Conservation (phyloP, 441 rosid species). For the Arabidopsis hybrid region DNA sequence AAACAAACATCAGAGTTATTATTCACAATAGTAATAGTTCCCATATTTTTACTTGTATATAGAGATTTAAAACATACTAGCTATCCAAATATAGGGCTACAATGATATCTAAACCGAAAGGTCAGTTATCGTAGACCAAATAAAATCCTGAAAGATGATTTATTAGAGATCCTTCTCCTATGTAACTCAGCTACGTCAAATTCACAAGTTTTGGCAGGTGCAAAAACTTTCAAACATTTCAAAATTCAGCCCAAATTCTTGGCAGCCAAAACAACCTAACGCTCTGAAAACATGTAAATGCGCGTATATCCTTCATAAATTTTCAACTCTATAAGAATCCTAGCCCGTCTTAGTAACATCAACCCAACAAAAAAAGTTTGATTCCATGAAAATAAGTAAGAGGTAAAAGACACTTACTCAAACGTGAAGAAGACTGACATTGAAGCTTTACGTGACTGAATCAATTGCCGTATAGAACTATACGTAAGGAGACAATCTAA, state of each 20-base stretch:
- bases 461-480: conserved; percentile 63
- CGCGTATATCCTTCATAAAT: background rate
- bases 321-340: background rate
- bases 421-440: conserved; percentile 94
- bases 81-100: background rate
- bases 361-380: no score
- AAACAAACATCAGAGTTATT: background rate
- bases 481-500: conserved; percentile 80
- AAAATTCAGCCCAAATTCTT: background rate
- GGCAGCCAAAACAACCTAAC: background rate
- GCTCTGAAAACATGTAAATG: background rate
- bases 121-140: background rate
- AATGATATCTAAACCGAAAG: background rate
- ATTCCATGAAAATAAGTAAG: background rate
- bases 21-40: background rate
- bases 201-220: background rate
- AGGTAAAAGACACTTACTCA: conserved; percentile 71
- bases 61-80: background rate
- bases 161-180: background rate
- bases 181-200: background rate
- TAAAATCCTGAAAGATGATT: background rate
- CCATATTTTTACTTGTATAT: background rate
- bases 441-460: conserved; percentile 80
- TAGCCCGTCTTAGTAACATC: background rate
- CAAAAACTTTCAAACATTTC: background rate